A percentile compares a stretch with the other conserved stretches of the same genome.
Evolutionary conservation across 768 basidiomycete genomes (phyloP).

Genomic region (Albatrellus ellisii): DNA sequence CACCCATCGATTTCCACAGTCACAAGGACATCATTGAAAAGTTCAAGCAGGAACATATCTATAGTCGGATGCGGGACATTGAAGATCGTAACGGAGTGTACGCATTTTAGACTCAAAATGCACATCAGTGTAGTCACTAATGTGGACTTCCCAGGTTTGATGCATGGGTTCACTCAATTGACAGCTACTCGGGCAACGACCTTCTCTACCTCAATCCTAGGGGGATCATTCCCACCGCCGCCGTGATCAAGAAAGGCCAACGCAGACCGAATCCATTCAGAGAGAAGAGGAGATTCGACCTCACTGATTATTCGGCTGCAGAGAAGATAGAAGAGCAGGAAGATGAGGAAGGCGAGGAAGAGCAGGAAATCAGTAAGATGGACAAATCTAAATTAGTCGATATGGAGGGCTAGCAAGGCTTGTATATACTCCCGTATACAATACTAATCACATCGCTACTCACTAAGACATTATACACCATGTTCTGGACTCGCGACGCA

Average conservation of each 20-base stretch:
- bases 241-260: constrained; percentile 50
- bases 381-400: constrained; percentile 26
- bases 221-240: constrained; percentile 61
- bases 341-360: constrained; percentile 31
- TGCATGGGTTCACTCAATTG: constrained; percentile 69
- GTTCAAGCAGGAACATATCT: constrained; percentile 83
- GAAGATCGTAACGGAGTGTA: constrained; percentile 72
- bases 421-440: background rate
- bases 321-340: constrained; percentile 16
- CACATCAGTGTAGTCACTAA: background rate
- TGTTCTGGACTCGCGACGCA: too few relatives aligned
- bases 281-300: constrained; percentile 57
- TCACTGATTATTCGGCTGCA: constrained; percentile 27
- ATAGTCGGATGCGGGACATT: constrained; percentile 72
- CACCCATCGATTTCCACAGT: constrained; percentile 57
- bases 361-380: constrained; percentile 21
- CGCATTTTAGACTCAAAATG: constrained; percentile 20
- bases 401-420: constrained; percentile 26
- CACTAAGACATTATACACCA: too few relatives aligned
- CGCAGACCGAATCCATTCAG: constrained; percentile 48
- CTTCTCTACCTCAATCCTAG: constrained; percentile 60
- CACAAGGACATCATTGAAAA: constrained; percentile 54
- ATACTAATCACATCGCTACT: too few relatives aligned
- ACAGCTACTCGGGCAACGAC: constrained; percentile 66
- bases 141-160: constrained; percentile 44